Evolutionary conservation across 148 eudicot genomes (phyloP), one percentile per base, ranked within the genome.

Genomic region (Camellia lanceoleosa): DNA sequence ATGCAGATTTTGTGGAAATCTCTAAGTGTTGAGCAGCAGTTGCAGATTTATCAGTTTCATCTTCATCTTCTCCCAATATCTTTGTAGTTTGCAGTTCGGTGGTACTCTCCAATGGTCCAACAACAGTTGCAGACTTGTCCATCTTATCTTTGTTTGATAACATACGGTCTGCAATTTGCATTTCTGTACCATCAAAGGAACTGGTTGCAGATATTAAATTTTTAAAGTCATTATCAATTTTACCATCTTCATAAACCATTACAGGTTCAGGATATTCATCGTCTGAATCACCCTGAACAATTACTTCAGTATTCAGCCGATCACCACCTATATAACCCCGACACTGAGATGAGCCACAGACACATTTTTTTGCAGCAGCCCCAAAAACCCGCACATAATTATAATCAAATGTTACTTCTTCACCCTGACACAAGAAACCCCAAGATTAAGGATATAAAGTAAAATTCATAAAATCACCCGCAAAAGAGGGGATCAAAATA

Each of bases 311-410:
- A 80, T 88, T 90, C 11, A 78, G 80, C 47, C 90, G 92, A 88
- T 95, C 94, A 75, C 97, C 97, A 61, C 98, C 98, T 41, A 95
- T 91, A 83, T 90, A 91, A 16, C 97, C 98, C 81, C 93, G 90
- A 79, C 98, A 95, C 74, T 85, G 90, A 82, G 90, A 52, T 68
- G 98, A 84, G 60, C 97, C 98, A 79, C 98, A 95, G 18, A 90
- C 90, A 88, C 98, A 95, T 86, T 90, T 95, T 87, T 95, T 95
- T 54, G 94, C 98, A 83, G 98, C 98, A 85, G 98, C 98, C 56
- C 98, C 98, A 86, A 95, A 95, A 38, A 95, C 95, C 68, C 98
- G 95, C 30, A 92, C 98, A 85, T 90, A 95, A 82, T 95, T 95
- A 87, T 95, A 95, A 81, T 92, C 97, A 84, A 95, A 95, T 52